Percentiles rank a stretch among this genome's conserved stretches.
phyloP scores from a whole-genome alignment of 1,284 basidiomycete genomes.

The Apiotrichum veenhuisii region DNA sequence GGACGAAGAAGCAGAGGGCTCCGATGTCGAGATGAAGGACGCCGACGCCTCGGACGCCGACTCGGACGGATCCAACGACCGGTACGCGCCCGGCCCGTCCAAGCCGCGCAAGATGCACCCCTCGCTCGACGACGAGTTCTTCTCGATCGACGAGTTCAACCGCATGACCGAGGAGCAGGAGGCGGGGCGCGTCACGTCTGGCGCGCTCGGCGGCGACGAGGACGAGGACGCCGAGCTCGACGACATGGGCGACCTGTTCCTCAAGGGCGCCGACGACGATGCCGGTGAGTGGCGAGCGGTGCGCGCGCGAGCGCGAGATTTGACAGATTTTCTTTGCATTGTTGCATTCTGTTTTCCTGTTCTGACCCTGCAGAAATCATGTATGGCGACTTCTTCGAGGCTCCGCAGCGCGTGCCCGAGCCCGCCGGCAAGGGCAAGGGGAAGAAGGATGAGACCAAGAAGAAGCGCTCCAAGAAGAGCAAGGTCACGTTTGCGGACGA shows the following conservation, averaged over 20 bases:
- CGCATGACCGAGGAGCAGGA: slow-evolving; percentile 77
- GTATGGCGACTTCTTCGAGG: slow-evolving; percentile 62
- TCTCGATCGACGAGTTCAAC: slow-evolving; percentile 85
- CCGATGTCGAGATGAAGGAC: slow-evolving; percentile 28
- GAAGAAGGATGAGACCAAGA: slow-evolving; percentile 35
- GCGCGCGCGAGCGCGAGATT: too few relatives aligned
- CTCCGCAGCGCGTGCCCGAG: slow-evolving; percentile 35
- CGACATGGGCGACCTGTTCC: slow-evolving; percentile 37
- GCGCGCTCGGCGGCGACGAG: slow-evolving; percentile 55
- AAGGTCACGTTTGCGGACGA: slow-evolving; percentile 28
- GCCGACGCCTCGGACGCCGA: slow-evolving; percentile 30
- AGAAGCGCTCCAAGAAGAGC: slow-evolving; percentile 48
- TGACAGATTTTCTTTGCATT: too few relatives aligned
- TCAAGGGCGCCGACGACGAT: slow-evolving; percentile 47
- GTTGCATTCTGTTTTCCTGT: not conserved
- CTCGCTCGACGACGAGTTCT: slow-evolving; percentile 88
- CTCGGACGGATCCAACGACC: slow-evolving; percentile 16
- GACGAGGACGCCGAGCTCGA: slow-evolving; percentile 57
- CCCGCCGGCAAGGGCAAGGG: slow-evolving; percentile 26
- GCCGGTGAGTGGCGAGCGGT: slow-evolving; percentile 44
- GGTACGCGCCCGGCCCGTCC: slow-evolving; percentile 40
- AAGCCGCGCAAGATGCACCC: slow-evolving; percentile 49
- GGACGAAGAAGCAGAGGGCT: slow-evolving; percentile 19
- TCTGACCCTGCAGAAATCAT: slow-evolving; percentile 38
- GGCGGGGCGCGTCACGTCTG: slow-evolving; percentile 61